Base-by-base conservation (phyloP, 768 basidiomycete genomes). In the Mycena vitilis region DNA sequence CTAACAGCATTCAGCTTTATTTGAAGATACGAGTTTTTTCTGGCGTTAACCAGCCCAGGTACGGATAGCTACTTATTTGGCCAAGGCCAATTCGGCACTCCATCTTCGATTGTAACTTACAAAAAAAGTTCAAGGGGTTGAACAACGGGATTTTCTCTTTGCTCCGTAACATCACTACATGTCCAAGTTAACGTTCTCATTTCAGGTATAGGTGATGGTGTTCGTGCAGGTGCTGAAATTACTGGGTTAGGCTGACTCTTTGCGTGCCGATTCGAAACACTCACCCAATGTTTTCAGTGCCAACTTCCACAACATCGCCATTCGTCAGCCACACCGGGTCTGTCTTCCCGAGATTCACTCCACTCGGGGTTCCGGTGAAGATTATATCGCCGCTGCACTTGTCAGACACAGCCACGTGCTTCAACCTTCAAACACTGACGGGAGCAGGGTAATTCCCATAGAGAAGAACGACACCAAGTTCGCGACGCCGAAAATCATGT, bases 401-500 rank as follows among this genome's bases (percentile, higher is more conserved):
- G 30, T 30, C 30, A 30, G 30, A 30, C 30, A 30, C 30, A 30
- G 2, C 5, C 30, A 30, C 5, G 30, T 30, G 30, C 30, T 30
- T 30, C 30, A 30, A 30, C 5, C 30, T 30, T 30, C 30, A 30
- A 30, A 16, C 10, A 53, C 61, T 10, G 3, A 63, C 64, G 82
- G 83, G 16, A 78, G 70, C 36, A 83, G 66, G 3, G 82, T 84
- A 11, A 77, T 83, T 2, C 83, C 82, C 83, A 84, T 84, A 2
- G 80, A 81, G 75, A 84, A 82, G 76, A 82, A 83, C 23, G 65
- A 65, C 4, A 83, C 80, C 2, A 82, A 73, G 22, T 81, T 73
- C 63, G 78, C 79, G 49, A 83, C 81, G 37, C 78, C 78, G 63
- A 82, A 83, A 16, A 83, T 81, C 82, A 82, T 82, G 61, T 78